Percentiles rank a stretch among this genome's conserved stretches.
Evolutionary conservation across 1,284 basidiomycete genomes (phyloP).

Genomic region (Rhodotorula sp.): DNA sequence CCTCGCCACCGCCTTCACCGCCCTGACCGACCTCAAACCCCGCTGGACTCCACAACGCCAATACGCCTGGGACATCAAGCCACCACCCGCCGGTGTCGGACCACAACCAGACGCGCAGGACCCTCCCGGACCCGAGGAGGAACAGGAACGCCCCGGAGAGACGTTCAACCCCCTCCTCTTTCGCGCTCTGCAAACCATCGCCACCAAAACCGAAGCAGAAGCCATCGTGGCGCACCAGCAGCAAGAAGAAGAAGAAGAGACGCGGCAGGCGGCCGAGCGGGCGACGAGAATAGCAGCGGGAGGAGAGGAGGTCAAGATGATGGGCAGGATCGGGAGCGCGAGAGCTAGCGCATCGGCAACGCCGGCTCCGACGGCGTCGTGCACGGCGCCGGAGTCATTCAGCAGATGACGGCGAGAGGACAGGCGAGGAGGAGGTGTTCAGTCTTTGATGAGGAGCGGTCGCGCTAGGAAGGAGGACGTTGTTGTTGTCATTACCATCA

Average conservation of each 20-base stretch:
- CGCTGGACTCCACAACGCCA: slow-evolving; percentile 25
- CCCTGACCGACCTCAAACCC: slow-evolving; percentile 23
- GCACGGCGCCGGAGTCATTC: too few species aligned
- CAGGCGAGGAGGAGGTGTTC: too few species aligned
- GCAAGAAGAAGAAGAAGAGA: not conserved
- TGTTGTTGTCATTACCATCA: too few species aligned
- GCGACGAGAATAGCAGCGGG: not conserved
- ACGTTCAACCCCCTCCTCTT: slow-evolving; percentile 41
- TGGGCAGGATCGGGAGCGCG: not conserved
- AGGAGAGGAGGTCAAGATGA: not conserved
- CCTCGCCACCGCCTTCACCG: slow-evolving; percentile 23
- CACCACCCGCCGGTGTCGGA: too few species aligned
- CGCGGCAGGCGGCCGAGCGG: not conserved
- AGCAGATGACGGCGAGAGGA: too few species aligned
- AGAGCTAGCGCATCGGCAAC: not conserved
- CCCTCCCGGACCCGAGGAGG: not conserved
- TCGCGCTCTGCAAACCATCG: slow-evolving; percentile 35
- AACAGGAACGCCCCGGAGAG: slow-evolving; percentile 10
- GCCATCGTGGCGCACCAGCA: not conserved
- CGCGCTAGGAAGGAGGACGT: too few species aligned
- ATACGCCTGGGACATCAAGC: slow-evolving; percentile 33
- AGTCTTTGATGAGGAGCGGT: too few species aligned
- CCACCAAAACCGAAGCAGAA: not conserved
- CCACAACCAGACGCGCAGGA: not conserved
- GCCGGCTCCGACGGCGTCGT: not conserved